These are phyloP conservation scores for Mucor indicus DNA, from an alignment of 371 early-diverging fungal species.

Conservation along the genomic window DNA sequence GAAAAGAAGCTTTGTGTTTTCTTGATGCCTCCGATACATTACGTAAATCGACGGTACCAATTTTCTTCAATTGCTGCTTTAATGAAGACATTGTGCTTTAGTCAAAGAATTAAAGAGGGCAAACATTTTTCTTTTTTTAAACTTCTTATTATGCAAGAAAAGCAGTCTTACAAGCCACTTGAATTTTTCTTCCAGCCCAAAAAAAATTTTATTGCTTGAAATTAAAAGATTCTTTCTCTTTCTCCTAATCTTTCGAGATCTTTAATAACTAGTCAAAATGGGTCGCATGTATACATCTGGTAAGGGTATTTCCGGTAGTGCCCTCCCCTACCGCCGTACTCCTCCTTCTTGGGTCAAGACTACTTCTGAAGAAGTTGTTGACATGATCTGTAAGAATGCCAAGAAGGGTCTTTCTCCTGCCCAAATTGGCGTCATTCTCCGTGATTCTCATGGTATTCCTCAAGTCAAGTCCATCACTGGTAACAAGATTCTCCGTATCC, in stretches of 20 bases:
- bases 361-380: constrained; percentile 94
- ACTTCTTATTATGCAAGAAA: too few species aligned
- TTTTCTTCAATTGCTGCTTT: constrained; percentile 67
- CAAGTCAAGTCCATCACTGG: constrained; percentile 96
- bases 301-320: constrained; percentile 98
- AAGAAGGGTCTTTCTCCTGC: constrained; percentile 99
- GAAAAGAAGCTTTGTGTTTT: constrained; percentile 70
- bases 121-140: too few species aligned
- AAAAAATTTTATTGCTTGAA: constrained; percentile 3
- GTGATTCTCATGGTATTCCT: constrained; percentile 98
- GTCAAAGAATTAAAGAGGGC: too few species aligned
- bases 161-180: neutral
- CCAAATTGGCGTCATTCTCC: constrained; percentile 98
- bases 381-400: constrained; percentile 98
- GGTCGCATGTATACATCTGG: constrained; percentile 85
- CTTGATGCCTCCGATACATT: constrained; percentile 44
- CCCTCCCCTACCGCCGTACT: constrained; percentile 98
- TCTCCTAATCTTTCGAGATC: too few species aligned
- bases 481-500: constrained; percentile 93
- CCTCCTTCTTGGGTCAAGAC: constrained; percentile 97
- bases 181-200: neutral
- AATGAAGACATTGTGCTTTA: constrained; percentile 48
- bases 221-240: too few species aligned
- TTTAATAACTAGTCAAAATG: constrained; percentile 22
- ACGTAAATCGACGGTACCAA: constrained; percentile 63